phyloP scores from a whole-genome alignment of 805 yeast species.

The Metschnikowia aberdeeniae region DNA sequence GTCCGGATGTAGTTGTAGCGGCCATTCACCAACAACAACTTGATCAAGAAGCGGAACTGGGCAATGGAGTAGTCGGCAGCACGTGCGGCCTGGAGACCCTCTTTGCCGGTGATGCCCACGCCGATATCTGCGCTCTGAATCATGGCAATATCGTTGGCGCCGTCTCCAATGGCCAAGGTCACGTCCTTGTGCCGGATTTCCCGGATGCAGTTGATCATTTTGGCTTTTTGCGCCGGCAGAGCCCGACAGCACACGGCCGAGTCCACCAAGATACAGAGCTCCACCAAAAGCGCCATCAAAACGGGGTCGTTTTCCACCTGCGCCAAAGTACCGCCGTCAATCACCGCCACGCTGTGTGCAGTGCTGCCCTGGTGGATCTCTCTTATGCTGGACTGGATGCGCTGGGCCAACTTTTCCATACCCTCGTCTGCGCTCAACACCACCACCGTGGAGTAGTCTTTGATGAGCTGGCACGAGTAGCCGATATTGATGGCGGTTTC shows the following conservation, averaged over 20 bases:
- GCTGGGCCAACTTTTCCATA: constrained; percentile 55
- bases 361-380: constrained; percentile 70
- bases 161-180: constrained; percentile 96
- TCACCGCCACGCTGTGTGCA: constrained; percentile 92
- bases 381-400: constrained; percentile 69
- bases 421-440: constrained; percentile 50
- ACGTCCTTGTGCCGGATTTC: constrained; percentile 63
- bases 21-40: constrained; percentile 88
- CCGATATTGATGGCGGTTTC: constrained; percentile 98
- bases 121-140: constrained; percentile 98
- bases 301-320: constrained; percentile 71
- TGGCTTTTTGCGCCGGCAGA: constrained; percentile 93
- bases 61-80: constrained; percentile 94
- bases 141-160: constrained; percentile 99
- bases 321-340: constrained; percentile 87
- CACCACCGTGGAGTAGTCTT: constrained; percentile 87
- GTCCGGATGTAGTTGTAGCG: constrained; percentile 92
- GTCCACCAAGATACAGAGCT: constrained; percentile 80
- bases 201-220: constrained; percentile 80
- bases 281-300: constrained; percentile 70
- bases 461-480: constrained; percentile 85
- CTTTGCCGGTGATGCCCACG: constrained; percentile 94
- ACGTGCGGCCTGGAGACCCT: constrained; percentile 95
- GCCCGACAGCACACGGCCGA: constrained; percentile 95
- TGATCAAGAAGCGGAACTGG: constrained; percentile 81